Conservation (phyloP, 2,329 filamentous ascomycete genomes). For the Stagonosporopsis rhizophila region DNA sequence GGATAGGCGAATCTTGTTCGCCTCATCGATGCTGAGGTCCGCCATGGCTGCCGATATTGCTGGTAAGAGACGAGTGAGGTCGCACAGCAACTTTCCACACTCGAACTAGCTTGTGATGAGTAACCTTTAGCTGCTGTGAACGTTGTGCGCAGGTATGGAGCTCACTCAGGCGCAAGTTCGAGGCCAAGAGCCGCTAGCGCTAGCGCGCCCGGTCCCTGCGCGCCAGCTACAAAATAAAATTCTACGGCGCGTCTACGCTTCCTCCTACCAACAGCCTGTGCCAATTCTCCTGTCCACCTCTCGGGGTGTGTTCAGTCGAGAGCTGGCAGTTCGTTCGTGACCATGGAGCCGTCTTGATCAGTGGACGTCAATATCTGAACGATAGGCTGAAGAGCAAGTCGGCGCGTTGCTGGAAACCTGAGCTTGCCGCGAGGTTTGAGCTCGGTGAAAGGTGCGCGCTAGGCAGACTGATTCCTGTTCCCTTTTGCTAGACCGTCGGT, state of each 20-base stretch:
- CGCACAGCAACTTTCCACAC: no score
- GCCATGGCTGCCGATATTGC: constrained; percentile 28
- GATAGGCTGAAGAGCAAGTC: constrained; percentile 91
- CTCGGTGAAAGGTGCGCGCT: constrained; percentile 45
- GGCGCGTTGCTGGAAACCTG: constrained; percentile 62
- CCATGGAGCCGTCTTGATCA: constrained; percentile 73
- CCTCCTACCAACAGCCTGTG: constrained; percentile 76
- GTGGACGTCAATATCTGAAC: constrained; percentile 88
- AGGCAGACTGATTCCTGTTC: constrained; percentile 57
- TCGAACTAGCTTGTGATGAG: no score
- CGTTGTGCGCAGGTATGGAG: neutral
- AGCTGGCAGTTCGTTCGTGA: constrained; percentile 83
- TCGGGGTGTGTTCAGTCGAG: constrained; percentile 73
- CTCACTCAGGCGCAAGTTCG: neutral
- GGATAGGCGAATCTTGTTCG: constrained; percentile 87
- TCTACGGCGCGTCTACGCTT: constrained; percentile 37
- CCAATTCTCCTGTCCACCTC: constrained; percentile 73
- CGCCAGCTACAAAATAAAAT: constrained; percentile 41
- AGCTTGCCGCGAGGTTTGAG: constrained; percentile 48
- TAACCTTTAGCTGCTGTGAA: neutral
- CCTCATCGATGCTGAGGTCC: constrained; percentile 75
- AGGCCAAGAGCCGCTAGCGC: constrained; percentile 30
- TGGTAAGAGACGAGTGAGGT: neutral
- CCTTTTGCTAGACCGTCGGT: constrained; percentile 90
- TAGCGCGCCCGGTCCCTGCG: constrained; percentile 22